A percentile compares a stretch with the other conserved stretches of the same genome.
phyloP scores from a whole-genome alignment of 805 yeast species.

The Clavispora fructus region DNA sequence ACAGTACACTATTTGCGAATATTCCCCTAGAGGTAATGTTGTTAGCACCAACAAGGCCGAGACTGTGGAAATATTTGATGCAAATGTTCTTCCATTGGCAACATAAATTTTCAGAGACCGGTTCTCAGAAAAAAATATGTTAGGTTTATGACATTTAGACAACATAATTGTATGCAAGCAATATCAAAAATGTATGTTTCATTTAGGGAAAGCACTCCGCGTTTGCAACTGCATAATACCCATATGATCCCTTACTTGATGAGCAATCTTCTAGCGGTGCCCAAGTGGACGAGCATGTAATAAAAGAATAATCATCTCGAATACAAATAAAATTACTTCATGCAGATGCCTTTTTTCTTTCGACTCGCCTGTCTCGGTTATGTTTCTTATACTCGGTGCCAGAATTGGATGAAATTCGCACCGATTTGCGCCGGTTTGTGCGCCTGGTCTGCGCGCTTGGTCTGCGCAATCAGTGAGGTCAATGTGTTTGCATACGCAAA shows the following conservation, averaged over 20 bases:
- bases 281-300: too few relatives aligned
- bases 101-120: not conserved
- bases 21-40: constrained; percentile 50
- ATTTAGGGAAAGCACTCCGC: too few relatives aligned
- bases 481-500: not conserved
- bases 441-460: too few relatives aligned
- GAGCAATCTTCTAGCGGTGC: too few relatives aligned
- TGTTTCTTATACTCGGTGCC: not conserved
- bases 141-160: not conserved
- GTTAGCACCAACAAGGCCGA: constrained; percentile 28
- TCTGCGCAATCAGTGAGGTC: not conserved
- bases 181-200: too few relatives aligned
- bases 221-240: too few relatives aligned
- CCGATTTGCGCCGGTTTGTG: too few relatives aligned
- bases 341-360: too few relatives aligned
- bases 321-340: too few relatives aligned
- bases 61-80: constrained; percentile 32
- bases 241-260: too few relatives aligned
- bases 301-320: too few relatives aligned
- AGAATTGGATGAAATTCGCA: not conserved
- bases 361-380: too few relatives aligned
- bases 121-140: not conserved
- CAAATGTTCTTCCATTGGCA: constrained; percentile 36
- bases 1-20: constrained; percentile 68
- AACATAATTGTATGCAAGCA: not conserved